Conservation (phyloP, 163 green algal genomes). For the Coccomyxa subellipsoidea region DNA sequence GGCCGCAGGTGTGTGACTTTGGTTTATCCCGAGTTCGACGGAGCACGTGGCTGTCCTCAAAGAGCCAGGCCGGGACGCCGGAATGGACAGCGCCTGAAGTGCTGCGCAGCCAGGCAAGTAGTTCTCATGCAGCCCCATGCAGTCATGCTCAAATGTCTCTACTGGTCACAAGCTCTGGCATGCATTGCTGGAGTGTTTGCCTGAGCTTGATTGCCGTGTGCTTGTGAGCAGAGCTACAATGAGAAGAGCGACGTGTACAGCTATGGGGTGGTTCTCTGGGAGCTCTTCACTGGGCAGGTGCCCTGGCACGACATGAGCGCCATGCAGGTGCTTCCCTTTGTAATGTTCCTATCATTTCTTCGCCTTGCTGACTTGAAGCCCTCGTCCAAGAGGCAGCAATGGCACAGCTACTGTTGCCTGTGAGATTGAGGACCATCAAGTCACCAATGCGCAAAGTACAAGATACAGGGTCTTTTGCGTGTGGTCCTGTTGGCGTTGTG, state of each 20-base stretch:
- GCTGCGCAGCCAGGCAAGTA: conserved; percentile 65
- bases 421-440: no score
- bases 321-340: conserved; percentile 62
- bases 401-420: no score
- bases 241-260: conserved; percentile 77
- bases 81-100: conserved; percentile 93
- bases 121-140: no score
- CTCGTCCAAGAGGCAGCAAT: neutral
- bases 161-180: no score
- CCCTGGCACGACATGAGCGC: conserved; percentile 73
- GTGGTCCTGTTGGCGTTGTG: neutral
- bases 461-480: neutral
- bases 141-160: no score
- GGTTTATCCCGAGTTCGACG: conserved; percentile 72
- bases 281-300: conserved; percentile 57
- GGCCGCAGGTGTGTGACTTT: conserved; percentile 85
- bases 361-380: neutral
- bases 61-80: conserved; percentile 53
- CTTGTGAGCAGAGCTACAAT: conserved; percentile 45
- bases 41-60: conserved; percentile 70
- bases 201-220: neutral
- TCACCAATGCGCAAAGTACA: neutral
- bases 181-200: neutral
- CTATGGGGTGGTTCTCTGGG: conserved; percentile 50
- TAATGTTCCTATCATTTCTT: neutral